Percentiles rank a stretch among this genome's conserved stretches.
Evolutionary conservation across 352 stramenopile genomes (phyloP).

Genomic region (Nothophytophthora sp.): DNA sequence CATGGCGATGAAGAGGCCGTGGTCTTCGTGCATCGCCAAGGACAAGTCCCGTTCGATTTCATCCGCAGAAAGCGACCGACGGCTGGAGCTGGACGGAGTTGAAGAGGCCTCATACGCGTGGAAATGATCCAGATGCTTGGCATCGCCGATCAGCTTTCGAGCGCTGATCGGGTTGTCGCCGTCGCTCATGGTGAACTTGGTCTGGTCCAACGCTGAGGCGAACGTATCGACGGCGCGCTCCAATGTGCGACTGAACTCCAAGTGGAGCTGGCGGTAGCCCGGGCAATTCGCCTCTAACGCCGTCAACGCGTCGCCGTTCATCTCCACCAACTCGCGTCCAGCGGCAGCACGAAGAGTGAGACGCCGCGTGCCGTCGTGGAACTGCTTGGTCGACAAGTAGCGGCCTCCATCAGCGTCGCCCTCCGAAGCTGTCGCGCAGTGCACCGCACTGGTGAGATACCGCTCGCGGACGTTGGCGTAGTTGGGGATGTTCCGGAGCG

Average conservation of each 20-base stretch:
- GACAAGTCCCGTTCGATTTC: slow-evolving; percentile 33
- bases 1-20: slow-evolving; percentile 60
- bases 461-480: slow-evolving; percentile 35
- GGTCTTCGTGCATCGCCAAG: slow-evolving; percentile 56
- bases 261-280: slow-evolving; percentile 36
- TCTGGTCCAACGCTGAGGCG: slow-evolving; percentile 35
- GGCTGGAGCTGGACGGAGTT: background rate
- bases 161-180: slow-evolving; percentile 29
- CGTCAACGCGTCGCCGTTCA: slow-evolving; percentile 13
- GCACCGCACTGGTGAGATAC: slow-evolving; percentile 36
- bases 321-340: slow-evolving; percentile 31
- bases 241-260: slow-evolving; percentile 44
- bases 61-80: slow-evolving; percentile 3
- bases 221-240: slow-evolving; percentile 45
- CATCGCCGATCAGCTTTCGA: slow-evolving; percentile 43
- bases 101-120: slow-evolving; percentile 53
- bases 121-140: slow-evolving; percentile 61
- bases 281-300: slow-evolving; percentile 32
- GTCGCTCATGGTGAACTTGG: slow-evolving; percentile 38
- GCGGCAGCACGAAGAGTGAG: slow-evolving; percentile 46
- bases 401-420: slow-evolving; percentile 6
- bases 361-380: slow-evolving; percentile 54
- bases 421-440: slow-evolving; percentile 37
- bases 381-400: slow-evolving; percentile 42
- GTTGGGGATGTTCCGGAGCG: slow-evolving; percentile 48